phyloP scores from a whole-genome alignment of 1,139 yeast species.

The Nakaseomyces delphensis region DNA sequence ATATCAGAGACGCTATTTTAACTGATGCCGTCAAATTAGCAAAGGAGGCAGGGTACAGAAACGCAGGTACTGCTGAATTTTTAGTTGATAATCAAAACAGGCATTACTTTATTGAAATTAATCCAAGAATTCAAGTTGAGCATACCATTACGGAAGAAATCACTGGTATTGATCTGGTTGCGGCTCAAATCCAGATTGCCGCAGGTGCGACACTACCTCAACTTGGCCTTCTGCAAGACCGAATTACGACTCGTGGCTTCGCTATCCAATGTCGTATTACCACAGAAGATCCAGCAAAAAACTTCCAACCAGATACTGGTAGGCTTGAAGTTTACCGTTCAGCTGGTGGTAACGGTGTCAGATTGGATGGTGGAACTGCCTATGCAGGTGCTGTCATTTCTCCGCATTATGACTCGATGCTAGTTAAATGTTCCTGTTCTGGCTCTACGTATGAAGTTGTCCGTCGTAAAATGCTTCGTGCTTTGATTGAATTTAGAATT shows the following conservation, averaged over 20 bases:
- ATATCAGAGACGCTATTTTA: conserved; percentile 82
- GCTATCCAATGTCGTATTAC: conserved; percentile 99
- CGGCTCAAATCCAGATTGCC: conserved; percentile 98
- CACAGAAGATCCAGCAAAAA: conserved; percentile 94
- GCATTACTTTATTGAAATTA: conserved; percentile 95
- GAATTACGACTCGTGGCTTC: conserved; percentile 91
- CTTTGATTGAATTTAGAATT: conserved; percentile 93
- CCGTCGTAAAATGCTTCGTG: conserved; percentile 93
- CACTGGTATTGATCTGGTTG: conserved; percentile 95
- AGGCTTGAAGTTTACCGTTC: conserved; percentile 96
- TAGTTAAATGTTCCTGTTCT: conserved; percentile 93
- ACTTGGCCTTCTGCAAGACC: conserved; percentile 86
- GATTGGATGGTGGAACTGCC: conserved; percentile 98
- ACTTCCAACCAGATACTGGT: conserved; percentile 98
- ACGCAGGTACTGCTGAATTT: conserved; percentile 99
- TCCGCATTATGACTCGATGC: conserved; percentile 97
- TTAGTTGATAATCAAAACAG: conserved; percentile 89
- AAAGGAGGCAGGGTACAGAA: conserved; percentile 76
- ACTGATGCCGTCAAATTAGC: conserved; percentile 94
- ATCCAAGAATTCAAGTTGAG: conserved; percentile 98
- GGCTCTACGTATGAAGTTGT: conserved; percentile 96
- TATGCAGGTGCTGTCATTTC: conserved; percentile 97
- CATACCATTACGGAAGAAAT: conserved; percentile 98
- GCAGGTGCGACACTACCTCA: conserved; percentile 95
- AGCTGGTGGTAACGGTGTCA: conserved; percentile 98